A percentile compares a stretch with the other conserved stretches of the same genome.
phyloP scores from a whole-genome alignment of 345 rosid species.

The Lenwebbia sp. region DNA sequence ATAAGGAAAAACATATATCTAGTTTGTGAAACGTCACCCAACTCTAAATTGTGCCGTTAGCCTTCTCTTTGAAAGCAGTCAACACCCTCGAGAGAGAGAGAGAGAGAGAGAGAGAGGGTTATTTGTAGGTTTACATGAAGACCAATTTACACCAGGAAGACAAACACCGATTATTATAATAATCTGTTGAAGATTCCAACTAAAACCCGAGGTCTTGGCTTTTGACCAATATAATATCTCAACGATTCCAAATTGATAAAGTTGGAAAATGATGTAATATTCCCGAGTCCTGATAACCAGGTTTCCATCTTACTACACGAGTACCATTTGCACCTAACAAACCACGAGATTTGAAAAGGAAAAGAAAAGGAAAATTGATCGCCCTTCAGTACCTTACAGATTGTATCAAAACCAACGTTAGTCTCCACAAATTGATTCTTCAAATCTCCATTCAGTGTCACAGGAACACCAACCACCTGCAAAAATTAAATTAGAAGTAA shows the following conservation, averaged over 20 bases:
- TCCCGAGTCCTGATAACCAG: not conserved
- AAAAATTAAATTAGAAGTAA: not conserved
- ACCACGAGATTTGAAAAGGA: not conserved
- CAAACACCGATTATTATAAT: not conserved
- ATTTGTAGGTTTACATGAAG: not conserved
- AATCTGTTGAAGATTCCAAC: not conserved
- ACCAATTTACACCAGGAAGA: not conserved
- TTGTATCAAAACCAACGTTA: conserved; percentile 95
- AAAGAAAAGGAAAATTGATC: not conserved
- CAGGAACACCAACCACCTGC: conserved; percentile 98
- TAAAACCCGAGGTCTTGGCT: not conserved
- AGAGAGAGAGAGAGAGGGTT: not conserved
- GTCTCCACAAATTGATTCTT: conserved; percentile 95
- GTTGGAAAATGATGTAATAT: not conserved
- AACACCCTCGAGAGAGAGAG: not conserved
- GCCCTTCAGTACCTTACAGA: conserved; percentile 64
- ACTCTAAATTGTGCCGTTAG: not conserved
- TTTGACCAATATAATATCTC: not conserved
- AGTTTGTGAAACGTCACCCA: not conserved
- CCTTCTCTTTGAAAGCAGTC: not conserved
- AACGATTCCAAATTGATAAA: not conserved
- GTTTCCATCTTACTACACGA: not conserved
- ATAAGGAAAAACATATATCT: not conserved
- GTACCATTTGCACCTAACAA: not conserved
- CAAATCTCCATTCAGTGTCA: conserved; percentile 92